Base-by-base conservation (phyloP, 345 rosid species). In the Linum tenue region DNA sequence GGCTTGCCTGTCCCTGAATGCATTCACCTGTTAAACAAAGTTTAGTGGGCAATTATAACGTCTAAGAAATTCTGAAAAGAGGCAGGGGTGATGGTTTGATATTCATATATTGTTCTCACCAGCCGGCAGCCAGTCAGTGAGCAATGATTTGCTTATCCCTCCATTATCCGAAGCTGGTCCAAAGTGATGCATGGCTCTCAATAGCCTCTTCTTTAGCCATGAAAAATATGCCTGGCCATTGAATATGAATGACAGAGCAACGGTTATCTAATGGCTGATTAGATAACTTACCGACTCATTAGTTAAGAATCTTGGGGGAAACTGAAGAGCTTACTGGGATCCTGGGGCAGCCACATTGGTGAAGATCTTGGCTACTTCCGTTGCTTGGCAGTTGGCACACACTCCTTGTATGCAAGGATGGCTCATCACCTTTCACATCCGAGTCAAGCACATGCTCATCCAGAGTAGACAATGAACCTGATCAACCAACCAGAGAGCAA, bases 361-460 rank as follows among this genome's bases (percentile, higher is more conserved):
- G 64, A 84, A 82, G 37, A 84, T 82, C 72, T 55, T 78, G 17
- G 84, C 83, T 8, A 79, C 79, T 66, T 73, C 74, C 37, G 73
- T 68, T 58, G 84, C 84, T 36, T 81, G 80, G 7, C 31, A 22
- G 31, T 22, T 22, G 31, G 31, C 17, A 64, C 64, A 73, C 80
- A 62, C 70, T 76, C 60, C 55, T 50, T 37, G 78, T 78, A 53
- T 69, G 75, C 71, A 73, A 56, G 22, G 22, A 39, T 39, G 64
- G 5, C 16, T 39, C 40, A 16, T 62, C 31, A 22, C 31, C 35
- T 36, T 15, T 5, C 59, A 63, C 61, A 50, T 80, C 74, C n/a
- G 82, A 71, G 63, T 73, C 72, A 11, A 76, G 71, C 62, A 82
- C 75, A 14, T 75, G 75, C 65, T 82, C 84, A 71, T 84, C 86